A percentile compares a stretch with the other conserved stretches of the same genome.
phyloP scores from a whole-genome alignment of 1,139 yeast genomes.

The Blastobotrys petasosporus region DNA sequence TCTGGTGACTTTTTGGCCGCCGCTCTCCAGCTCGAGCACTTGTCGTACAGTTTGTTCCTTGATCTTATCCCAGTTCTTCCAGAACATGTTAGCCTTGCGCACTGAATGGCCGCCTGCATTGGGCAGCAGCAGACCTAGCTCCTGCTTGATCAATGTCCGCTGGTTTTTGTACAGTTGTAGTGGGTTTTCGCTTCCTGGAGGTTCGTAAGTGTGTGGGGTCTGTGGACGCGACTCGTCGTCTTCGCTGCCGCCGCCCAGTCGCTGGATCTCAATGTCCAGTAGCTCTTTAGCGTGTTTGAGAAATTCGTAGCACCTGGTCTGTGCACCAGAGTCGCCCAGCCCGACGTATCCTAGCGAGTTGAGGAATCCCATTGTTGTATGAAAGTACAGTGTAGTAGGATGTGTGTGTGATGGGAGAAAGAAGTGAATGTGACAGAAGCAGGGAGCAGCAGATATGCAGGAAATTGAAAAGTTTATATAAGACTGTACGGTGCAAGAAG shows the following conservation, averaged over 20 bases:
- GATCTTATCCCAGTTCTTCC: conserved; percentile 32
- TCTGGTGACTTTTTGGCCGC: conserved; percentile 18
- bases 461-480: too few relatives aligned
- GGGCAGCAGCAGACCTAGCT: conserved; percentile 16
- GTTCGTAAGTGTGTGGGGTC: conserved; percentile 4
- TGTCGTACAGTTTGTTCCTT: conserved; percentile 23
- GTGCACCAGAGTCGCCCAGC: conserved; percentile 28
- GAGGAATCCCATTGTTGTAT: too few relatives aligned
- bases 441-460: too few relatives aligned
- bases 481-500: too few relatives aligned
- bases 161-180: conserved; percentile 17
- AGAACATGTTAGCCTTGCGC: conserved; percentile 28
- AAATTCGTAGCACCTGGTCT: conserved; percentile 28
- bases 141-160: conserved; percentile 17
- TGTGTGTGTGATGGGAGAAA: too few relatives aligned
- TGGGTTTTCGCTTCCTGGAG: conserved; percentile 17
- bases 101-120: conserved; percentile 20
- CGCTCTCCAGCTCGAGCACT: conserved; percentile 15
- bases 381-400: too few relatives aligned
- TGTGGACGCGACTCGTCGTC: neutral
- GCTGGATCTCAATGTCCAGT: conserved; percentile 14
- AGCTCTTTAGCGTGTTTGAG: conserved; percentile 20
- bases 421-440: too few relatives aligned
- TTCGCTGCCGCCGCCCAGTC: conserved; percentile 2
- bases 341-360: conserved; percentile 10